Percentiles rank a stretch among this genome's conserved stretches.
Evolutionary conservation across 2,329 filamentous ascomycete genomes (phyloP).

Genomic region (Graphilbum fragrans): DNA sequence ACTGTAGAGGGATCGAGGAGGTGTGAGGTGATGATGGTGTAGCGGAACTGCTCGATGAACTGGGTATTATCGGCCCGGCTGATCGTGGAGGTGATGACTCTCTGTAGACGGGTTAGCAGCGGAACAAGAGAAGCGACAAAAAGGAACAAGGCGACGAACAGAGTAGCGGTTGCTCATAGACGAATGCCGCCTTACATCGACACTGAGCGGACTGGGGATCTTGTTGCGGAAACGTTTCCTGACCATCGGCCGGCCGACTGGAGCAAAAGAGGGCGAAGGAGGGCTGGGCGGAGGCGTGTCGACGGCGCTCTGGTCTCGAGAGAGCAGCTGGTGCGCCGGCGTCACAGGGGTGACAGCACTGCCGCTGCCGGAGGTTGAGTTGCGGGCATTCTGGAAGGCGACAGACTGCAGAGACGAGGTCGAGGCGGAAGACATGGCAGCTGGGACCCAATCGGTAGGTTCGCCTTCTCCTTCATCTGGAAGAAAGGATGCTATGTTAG

Average conservation of each 20-base stretch:
- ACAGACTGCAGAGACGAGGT: background rate
- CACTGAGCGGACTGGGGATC: constrained; percentile 28
- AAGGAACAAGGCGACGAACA: constrained; percentile 22
- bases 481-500: constrained; percentile 8
- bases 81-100: constrained; percentile 58
- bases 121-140: background rate
- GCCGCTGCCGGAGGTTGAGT: constrained; percentile 11
- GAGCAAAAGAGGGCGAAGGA: constrained; percentile 41
- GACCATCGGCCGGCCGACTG: constrained; percentile 41
- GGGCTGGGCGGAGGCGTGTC: constrained; percentile 30
- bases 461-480: constrained; percentile 37
- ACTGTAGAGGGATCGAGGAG: constrained; percentile 57
- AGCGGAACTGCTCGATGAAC: constrained; percentile 87
- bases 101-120: constrained; percentile 26
- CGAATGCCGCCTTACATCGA: constrained; percentile 27
- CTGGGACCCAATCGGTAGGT: constrained; percentile 34
- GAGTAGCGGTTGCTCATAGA: constrained; percentile 38
- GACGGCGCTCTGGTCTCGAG: constrained; percentile 11
- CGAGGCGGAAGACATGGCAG: constrained; percentile 11
- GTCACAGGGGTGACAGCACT: constrained; percentile 7
- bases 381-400: too few species aligned
- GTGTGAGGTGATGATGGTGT: constrained; percentile 85
- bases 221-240: constrained; percentile 40
- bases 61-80: constrained; percentile 68
- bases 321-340: constrained; percentile 1